Conservation (phyloP, 2,329 filamentous ascomycete species). For the Monilinia laxa region DNA sequence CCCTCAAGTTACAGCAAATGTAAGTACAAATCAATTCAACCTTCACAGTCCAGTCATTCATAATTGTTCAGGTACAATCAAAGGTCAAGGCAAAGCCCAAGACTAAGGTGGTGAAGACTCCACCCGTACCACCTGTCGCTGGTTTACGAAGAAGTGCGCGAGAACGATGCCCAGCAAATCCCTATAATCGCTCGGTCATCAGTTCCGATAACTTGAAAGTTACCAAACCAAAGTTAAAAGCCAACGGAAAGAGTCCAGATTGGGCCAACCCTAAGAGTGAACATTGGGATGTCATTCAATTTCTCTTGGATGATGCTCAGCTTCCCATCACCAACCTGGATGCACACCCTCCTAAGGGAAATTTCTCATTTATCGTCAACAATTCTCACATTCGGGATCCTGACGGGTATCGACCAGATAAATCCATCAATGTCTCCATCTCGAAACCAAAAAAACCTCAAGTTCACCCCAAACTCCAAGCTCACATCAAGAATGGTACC, state of each 20-base stretch:
- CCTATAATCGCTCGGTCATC: not conserved
- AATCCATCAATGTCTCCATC: not conserved
- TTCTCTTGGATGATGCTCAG: slow-evolving; percentile 26
- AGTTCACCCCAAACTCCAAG: slow-evolving; percentile 33
- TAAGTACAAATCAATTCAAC: not conserved
- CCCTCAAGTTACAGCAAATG: not conserved
- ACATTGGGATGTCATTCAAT: slow-evolving; percentile 30
- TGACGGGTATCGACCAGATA: slow-evolving; percentile 6
- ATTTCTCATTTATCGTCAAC: slow-evolving; percentile 12
- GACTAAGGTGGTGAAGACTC: not conserved
- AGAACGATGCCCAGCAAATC: not conserved
- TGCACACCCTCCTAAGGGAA: slow-evolving; percentile 5
- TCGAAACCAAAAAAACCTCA: not conserved
- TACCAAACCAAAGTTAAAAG: not conserved
- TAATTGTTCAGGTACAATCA: not conserved
- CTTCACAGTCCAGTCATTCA: not conserved
- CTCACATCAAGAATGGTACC: slow-evolving; percentile 32
- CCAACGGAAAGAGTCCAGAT: slow-evolving; percentile 1
- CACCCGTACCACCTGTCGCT: not conserved
- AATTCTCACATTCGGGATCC: not conserved
- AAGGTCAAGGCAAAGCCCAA: slow-evolving; percentile 9
- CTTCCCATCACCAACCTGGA: slow-evolving; percentile 5
- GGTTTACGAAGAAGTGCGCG: slow-evolving; percentile 14
- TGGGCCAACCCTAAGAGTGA: slow-evolving; percentile 32
- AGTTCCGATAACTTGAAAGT: not conserved